These are phyloP conservation scores for Neopestalotiopsis clavispora DNA, from an alignment of 2,329 filamentous ascomycete species.

Conservation along the genomic window DNA sequence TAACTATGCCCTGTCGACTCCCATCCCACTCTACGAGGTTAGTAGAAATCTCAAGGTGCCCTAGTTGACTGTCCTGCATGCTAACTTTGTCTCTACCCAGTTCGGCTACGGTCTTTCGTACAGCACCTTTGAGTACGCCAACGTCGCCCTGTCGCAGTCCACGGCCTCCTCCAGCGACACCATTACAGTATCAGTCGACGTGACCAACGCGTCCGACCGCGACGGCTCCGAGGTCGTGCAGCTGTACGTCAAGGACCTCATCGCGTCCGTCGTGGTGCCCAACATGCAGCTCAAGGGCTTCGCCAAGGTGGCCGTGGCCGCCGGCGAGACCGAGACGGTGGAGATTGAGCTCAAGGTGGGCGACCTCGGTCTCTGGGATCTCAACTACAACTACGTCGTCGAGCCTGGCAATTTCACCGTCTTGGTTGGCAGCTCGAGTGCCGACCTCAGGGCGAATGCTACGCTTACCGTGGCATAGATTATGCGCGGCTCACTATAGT, in stretches of 20 bases:
- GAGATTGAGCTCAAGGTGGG: constrained; percentile 60
- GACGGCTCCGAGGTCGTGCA: constrained; percentile 73
- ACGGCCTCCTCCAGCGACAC: constrained; percentile 53
- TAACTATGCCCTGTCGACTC: constrained; percentile 67
- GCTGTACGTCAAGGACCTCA: constrained; percentile 67
- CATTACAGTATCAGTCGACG: constrained; percentile 62
- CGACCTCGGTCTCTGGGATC: constrained; percentile 61
- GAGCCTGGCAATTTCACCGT: constrained; percentile 72
- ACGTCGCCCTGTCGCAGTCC: constrained; percentile 54
- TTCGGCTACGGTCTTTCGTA: constrained; percentile 74
- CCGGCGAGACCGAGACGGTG: constrained; percentile 61
- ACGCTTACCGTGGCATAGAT: constrained; percentile 54
- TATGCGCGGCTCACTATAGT: not conserved
- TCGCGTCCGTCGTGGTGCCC: constrained; percentile 67
- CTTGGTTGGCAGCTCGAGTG: constrained; percentile 64
- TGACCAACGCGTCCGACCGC: constrained; percentile 62
- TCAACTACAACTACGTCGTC: constrained; percentile 48
- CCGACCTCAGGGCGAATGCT: constrained; percentile 58
- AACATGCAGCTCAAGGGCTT: constrained; percentile 71
- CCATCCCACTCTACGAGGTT: constrained; percentile 60
- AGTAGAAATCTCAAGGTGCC: not conserved
- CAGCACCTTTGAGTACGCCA: constrained; percentile 64
- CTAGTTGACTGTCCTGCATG: not conserved
- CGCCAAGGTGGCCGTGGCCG: constrained; percentile 65
- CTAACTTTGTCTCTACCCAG: constrained; percentile 27